A percentile compares a stretch with the other conserved stretches of the same genome.
Conservation (phyloP, 768 basidiomycete genomes). For the Boletus pseudopeckii region DNA sequence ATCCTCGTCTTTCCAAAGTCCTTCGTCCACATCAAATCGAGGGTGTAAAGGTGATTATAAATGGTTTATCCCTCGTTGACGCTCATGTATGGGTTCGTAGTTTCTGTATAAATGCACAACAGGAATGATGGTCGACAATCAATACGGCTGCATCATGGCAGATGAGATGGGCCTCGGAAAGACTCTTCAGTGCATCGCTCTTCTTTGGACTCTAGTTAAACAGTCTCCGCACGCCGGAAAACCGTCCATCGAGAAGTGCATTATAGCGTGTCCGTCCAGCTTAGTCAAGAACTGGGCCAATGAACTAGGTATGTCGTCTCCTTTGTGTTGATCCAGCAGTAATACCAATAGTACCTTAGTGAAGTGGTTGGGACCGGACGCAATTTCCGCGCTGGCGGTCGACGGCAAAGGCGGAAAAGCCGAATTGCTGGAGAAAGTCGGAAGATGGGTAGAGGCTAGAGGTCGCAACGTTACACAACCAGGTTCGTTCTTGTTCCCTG, state of each 20-base stretch:
- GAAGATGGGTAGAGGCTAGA: conserved; percentile 83
- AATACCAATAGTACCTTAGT: conserved; percentile 41
- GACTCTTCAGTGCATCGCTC: conserved; percentile 93
- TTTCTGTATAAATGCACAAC: conserved; percentile 95
- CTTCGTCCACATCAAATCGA: conserved; percentile 97
- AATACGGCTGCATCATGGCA: conserved; percentile 97
- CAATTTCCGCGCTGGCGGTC: conserved; percentile 79
- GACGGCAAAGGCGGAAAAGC: conserved; percentile 91
- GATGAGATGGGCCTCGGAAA: conserved; percentile 99
- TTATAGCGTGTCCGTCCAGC: conserved; percentile 96
- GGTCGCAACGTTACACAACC: conserved; percentile 91
- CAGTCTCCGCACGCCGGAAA: conserved; percentile 89
- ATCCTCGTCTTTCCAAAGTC: conserved; percentile 81
- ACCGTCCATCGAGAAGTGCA: conserved; percentile 91
- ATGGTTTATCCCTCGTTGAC: neutral
- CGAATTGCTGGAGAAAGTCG: conserved; percentile 73
- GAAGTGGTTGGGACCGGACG: conserved; percentile 91
- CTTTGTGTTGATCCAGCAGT: neutral
- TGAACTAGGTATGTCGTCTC: conserved; percentile 69
- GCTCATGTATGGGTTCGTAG: conserved; percentile 39
- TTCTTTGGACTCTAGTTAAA: conserved; percentile 93
- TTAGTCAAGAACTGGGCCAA: conserved; percentile 99
- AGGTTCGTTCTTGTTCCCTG: conserved; percentile 44
- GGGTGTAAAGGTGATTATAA: conserved; percentile 80
- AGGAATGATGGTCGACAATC: conserved; percentile 87